Evolutionary conservation across 2,329 filamentous ascomycete species (phyloP).

Genomic region (Bipolaris bicolor): DNA sequence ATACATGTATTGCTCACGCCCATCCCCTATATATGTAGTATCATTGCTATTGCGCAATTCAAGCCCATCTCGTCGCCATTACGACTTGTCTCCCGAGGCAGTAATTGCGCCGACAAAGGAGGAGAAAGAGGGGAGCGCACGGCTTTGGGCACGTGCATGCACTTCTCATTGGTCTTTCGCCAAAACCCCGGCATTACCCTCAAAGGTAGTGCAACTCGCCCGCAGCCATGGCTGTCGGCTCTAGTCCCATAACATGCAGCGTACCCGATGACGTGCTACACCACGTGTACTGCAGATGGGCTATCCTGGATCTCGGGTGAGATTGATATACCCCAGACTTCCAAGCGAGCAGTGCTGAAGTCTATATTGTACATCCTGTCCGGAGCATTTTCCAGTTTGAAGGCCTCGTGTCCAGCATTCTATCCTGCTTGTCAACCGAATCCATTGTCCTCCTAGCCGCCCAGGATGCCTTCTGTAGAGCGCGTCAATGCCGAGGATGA

Average conservation of each 20-base stretch:
- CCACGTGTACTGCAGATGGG: not conserved
- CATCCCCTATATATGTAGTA: slow-evolving; percentile 7
- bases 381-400: not conserved
- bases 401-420: not conserved
- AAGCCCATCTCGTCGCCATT: slow-evolving; percentile 13
- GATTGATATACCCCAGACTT: slow-evolving; percentile 7
- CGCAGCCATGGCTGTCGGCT: slow-evolving; percentile 1
- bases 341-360: not conserved
- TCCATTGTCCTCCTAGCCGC: not conserved
- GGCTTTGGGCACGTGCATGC: slow-evolving; percentile 7
- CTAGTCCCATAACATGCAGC: slow-evolving; percentile 13
- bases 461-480: slow-evolving; percentile 33
- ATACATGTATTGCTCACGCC: not conserved
- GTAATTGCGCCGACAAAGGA: slow-evolving; percentile 10
- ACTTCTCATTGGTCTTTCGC: slow-evolving; percentile 6
- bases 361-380: not conserved
- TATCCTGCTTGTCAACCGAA: not conserved
- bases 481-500: slow-evolving; percentile 13
- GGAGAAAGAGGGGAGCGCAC: slow-evolving; percentile 4
- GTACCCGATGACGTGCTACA: slow-evolving; percentile 15
- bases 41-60: slow-evolving; percentile 32
- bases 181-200: not conserved
- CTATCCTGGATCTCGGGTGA: not conserved
- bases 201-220: slow-evolving; percentile 3
- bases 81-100: slow-evolving; percentile 11